Base-by-base conservation (phyloP, 306 rosid species). In the Mimosa bimucronata region DNA sequence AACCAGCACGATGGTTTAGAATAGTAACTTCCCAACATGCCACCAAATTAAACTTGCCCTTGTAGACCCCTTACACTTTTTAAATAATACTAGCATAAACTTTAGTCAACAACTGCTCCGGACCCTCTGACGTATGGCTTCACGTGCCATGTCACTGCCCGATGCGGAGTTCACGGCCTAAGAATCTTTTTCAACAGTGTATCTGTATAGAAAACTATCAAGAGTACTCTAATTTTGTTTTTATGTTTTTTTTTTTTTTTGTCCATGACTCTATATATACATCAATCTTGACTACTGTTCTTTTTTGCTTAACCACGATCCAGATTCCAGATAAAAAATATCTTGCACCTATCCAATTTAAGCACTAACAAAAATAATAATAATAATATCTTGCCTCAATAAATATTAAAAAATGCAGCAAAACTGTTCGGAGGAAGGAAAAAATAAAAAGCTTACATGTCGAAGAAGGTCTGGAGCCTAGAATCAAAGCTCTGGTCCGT, bases 401-500 rank as follows among this genome's bases (percentile, higher is more conserved):
- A 18, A n/a, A n/a, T n/a, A n/a, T n/a, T 55, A 21, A 9, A 21
- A 10, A 21, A 13, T 7, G n/a, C 44, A 31, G 7, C 3, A 7
- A 65, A 25, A 5, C 15, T 7, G 12, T 2, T 31, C 5, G 71
- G 34, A 34, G 14, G 25, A 66, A 66, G 38, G 40, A 0, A 21
- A 68, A 41, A 10, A 41, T 11, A 41, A 21, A 52, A 16, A 57
- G 5, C 94, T 80, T 82, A 94, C 98, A 94, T 94, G 77, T 92
- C 97, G 80, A 94, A 94, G 88, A 94, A 94, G 19, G 97, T 94
- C 77, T 92, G 98, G 0, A 94, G 90, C 82, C 95, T 91, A 6
- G 98, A 88, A 75, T 94, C 97, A 74, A 94, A 94, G 80, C 97
- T 92, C 66, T 85, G 87, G 72, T 94, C 97, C 0, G 92, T 74